Conservation (phyloP, 495 filamentous ascomycete genomes). For the Endocarpon pusillum region DNA sequence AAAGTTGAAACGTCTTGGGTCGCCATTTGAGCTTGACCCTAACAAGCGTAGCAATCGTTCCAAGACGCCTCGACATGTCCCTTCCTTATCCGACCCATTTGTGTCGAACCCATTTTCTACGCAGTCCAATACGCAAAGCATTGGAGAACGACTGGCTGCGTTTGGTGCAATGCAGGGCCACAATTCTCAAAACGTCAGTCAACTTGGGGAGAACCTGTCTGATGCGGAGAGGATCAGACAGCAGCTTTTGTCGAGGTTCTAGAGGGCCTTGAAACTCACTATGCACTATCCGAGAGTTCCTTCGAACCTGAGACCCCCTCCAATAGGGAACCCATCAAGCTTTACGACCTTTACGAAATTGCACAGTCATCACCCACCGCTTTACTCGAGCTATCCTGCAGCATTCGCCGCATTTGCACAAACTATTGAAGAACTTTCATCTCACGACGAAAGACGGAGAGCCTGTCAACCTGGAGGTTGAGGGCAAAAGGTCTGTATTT, state of each 20-base stretch:
- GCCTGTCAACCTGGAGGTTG: no score
- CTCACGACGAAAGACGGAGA: no score
- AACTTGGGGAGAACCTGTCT: constrained; percentile 9
- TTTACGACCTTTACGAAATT: no score
- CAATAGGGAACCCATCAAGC: no score
- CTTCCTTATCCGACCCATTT: constrained; percentile 28
- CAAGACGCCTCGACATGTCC: constrained; percentile 19
- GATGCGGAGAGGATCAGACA: constrained; percentile 32
- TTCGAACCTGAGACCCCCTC: no score
- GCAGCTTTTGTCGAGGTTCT: constrained; percentile 28
- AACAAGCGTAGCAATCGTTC: constrained; percentile 11
- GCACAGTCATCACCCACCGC: no score
- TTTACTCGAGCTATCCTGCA: no score
- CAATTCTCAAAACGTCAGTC: constrained; percentile 19
- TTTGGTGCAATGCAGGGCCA: constrained; percentile 17
- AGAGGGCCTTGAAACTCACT: no score
- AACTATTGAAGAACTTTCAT: no score
- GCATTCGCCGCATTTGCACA: no score
- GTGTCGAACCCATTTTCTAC: constrained; percentile 13
- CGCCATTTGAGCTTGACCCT: constrained; percentile 30
- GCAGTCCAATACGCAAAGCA: constrained; percentile 4
- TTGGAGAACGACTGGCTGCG: constrained; percentile 1
- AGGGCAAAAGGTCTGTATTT: no score
- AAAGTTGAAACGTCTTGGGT: constrained; percentile 33
- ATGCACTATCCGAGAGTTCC: no score